Base-by-base conservation (phyloP, 108 stramenopile genomes). In the Skeletonema tropicum region DNA sequence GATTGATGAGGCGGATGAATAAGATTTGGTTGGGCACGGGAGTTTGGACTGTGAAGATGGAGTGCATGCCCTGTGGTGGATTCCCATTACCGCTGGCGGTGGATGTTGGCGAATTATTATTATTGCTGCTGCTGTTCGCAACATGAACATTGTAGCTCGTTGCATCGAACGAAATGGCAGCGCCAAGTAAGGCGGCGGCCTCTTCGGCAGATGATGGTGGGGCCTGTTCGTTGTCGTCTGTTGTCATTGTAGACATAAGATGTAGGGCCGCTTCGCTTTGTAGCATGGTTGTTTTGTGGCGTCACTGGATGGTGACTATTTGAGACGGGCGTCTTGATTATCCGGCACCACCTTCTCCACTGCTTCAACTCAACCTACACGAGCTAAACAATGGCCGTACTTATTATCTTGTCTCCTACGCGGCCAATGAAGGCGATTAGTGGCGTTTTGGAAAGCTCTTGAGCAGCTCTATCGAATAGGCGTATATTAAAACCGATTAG, bases 51-150 rank as follows among this genome's bases (percentile, higher is more conserved):
- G 78, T 64, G 66, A 92, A 95, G 46, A 89, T 86, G 9, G 89
- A 89, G 65, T 95, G 94, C 83, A 91, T 89, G 19, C 92, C 94
- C 74, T 84, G 83, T 14, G 94, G 91, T 11, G 94, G 92, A 48
- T 75, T 79, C 14, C 7, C 13, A 45, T 45, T n/a, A 5, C 15
- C 42, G 42, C 3, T 31, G 29, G 26, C 48, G 0, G 63, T 31
- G 23, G 32, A 42, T 42, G 61, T 65, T 66, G 12, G 5, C n/a
- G 42, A 52, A 30, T 29, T 29, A 29, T 29, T n/a, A n/a, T n/a
- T n/a, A n/a, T n/a, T n/a, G 26, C 46, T 25, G 29, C 32, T 76
- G 73, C 15, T 41, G 12, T 41, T 41, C 1, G 26, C 26, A n/a
- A n/a, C n/a, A n/a, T n/a, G n/a, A 3, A 41, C 39, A 13, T 41